A percentile compares a stretch with the other conserved stretches of the same genome.
Evolutionary conservation across 768 basidiomycete species (phyloP).

Genomic region (Russula vinacea): DNA sequence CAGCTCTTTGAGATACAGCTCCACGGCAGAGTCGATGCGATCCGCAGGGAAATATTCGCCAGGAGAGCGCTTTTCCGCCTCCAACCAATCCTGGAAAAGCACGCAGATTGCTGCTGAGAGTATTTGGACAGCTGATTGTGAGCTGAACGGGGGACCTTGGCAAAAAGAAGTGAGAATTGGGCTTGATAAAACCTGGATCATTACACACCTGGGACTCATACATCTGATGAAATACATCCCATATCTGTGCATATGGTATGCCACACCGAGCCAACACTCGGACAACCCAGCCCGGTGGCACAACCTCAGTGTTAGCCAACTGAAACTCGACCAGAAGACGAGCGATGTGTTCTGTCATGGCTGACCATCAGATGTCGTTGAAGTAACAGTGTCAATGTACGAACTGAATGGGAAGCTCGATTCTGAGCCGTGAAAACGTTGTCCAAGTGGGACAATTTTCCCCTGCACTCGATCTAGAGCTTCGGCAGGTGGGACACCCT

Average conservation of each 20-base stretch:
- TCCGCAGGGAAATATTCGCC: constrained; percentile 78
- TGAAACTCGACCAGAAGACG: constrained; percentile 73
- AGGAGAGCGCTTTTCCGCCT: constrained; percentile 70
- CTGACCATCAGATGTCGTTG: background rate
- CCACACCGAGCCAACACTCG: constrained; percentile 76
- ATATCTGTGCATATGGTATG: constrained; percentile 76
- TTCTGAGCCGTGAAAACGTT: constrained; percentile 88
- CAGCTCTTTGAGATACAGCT: constrained; percentile 71
- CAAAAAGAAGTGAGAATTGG: background rate
- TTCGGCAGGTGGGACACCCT: constrained; percentile 51
- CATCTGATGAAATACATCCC: constrained; percentile 82
- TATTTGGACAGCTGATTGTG: constrained; percentile 72
- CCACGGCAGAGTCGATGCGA: constrained; percentile 67
- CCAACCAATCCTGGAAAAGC: constrained; percentile 76
- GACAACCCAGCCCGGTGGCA: constrained; percentile 80
- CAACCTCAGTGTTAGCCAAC: constrained; percentile 52
- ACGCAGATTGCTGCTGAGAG: constrained; percentile 80
- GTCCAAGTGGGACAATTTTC: constrained; percentile 68
- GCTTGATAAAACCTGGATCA: background rate
- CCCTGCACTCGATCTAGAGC: constrained; percentile 62
- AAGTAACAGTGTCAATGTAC: constrained; percentile 35
- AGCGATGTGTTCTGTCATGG: constrained; percentile 63
- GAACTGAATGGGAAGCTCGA: constrained; percentile 84
- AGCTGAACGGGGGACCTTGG: constrained; percentile 81
- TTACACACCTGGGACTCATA: constrained; percentile 56